Evolutionary conservation across 331 rosid genomes (phyloP).

Genomic region (Acacia pycnantha): DNA sequence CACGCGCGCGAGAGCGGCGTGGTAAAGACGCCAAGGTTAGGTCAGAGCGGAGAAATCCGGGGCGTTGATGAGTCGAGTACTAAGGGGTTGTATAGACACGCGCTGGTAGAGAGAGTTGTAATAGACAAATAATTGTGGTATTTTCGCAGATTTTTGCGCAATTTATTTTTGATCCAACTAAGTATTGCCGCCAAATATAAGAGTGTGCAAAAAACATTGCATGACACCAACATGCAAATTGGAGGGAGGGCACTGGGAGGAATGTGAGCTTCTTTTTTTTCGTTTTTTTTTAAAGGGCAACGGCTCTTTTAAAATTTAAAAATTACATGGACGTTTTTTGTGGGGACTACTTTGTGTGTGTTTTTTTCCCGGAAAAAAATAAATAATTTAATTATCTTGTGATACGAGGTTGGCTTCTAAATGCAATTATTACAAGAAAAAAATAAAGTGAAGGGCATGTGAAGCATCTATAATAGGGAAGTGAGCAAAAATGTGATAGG

Average conservation of each 20-base stretch:
- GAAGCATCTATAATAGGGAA: not conserved
- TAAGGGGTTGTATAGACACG: slow-evolving; percentile 18
- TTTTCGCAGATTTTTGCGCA: slow-evolving; percentile 2
- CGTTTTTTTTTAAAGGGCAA: slow-evolving; percentile 26
- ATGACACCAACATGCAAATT: slow-evolving; percentile 21
- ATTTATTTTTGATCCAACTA: slow-evolving; percentile 7
- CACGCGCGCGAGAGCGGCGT: slow-evolving; percentile 29
- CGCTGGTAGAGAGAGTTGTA: slow-evolving; percentile 13
- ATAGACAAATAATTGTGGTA: not conserved
- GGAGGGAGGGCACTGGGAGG: slow-evolving; percentile 15
- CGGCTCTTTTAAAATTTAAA: slow-evolving; percentile 40
- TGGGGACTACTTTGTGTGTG: slow-evolving; percentile 1
- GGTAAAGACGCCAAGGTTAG: not conserved
- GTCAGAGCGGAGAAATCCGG: not conserved
- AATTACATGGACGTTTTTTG: not conserved
- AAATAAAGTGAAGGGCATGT: not conserved
- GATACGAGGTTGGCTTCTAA: not conserved
- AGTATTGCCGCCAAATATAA: slow-evolving; percentile 77
- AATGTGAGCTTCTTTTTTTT: not conserved
- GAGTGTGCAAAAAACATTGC: slow-evolving; percentile 13
- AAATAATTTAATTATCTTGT: not conserved
- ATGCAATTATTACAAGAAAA: not conserved
- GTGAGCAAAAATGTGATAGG: too few species aligned
- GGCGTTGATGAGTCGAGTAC: not conserved
- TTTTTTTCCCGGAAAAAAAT: not conserved